Evolutionary conservation across 768 basidiomycete genomes (phyloP).

Genomic region (Boletus coccyginus): DNA sequence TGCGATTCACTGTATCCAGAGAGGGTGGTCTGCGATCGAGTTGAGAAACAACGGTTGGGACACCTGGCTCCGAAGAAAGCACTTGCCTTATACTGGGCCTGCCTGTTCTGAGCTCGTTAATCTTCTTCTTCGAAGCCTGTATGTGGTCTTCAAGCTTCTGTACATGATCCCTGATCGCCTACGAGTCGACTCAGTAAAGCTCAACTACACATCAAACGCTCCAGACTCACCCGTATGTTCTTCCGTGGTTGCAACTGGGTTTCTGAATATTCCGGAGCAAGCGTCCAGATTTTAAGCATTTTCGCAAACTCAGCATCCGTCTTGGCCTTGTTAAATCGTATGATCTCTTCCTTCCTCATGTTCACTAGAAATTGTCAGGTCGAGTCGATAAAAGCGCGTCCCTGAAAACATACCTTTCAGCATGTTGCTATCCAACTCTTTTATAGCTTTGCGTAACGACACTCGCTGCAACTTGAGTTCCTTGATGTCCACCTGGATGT

Average conservation of each 20-base stretch:
- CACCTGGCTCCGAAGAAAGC: neutral
- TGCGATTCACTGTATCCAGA: constrained; percentile 78
- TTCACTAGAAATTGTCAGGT: constrained; percentile 47
- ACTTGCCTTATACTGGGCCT: constrained; percentile 62
- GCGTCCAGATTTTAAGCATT: constrained; percentile 66
- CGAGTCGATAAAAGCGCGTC: neutral
- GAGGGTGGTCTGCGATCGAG: constrained; percentile 65
- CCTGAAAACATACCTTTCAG: constrained; percentile 53
- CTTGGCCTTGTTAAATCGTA: constrained; percentile 73
- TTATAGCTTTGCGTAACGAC: constrained; percentile 41
- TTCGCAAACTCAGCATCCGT: constrained; percentile 77
- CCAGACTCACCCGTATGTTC: constrained; percentile 57
- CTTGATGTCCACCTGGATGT: constrained; percentile 51
- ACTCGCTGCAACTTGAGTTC: constrained; percentile 43
- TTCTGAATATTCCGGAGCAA: constrained; percentile 88
- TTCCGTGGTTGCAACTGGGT: constrained; percentile 75
- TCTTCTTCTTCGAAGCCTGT: constrained; percentile 63
- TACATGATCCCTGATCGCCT: constrained; percentile 69
- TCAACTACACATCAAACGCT: neutral
- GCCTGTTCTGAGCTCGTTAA: constrained; percentile 59
- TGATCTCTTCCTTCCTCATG: constrained; percentile 80
- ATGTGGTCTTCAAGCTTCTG: constrained; percentile 79
- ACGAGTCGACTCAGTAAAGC: constrained; percentile 5
- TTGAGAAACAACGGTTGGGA: neutral
- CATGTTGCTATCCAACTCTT: constrained; percentile 61